These are phyloP conservation scores for Ensete ventricosum DNA, from an alignment of 176 grass and related monocot genomes.

Conservation along the genomic window DNA sequence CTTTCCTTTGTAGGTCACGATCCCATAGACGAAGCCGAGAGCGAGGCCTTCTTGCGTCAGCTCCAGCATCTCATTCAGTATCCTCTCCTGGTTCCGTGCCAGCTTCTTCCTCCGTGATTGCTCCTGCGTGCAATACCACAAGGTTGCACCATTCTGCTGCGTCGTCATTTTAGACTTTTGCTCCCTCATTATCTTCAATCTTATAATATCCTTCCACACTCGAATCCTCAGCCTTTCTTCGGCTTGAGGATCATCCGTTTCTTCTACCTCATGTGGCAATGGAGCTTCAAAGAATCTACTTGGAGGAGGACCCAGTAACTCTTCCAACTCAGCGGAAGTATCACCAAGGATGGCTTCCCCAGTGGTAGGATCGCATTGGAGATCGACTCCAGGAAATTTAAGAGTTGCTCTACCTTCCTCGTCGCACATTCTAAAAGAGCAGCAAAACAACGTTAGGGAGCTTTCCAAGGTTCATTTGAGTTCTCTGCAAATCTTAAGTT, in stretches of 20 bases:
- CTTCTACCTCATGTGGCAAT: not conserved
- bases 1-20: not conserved
- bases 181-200: not conserved
- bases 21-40: not conserved
- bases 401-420: no score
- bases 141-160: not conserved
- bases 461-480: no score
- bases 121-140: not conserved
- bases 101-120: not conserved
- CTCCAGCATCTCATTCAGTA: not conserved
- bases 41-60: not conserved
- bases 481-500: no score
- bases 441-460: no score
- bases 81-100: not conserved
- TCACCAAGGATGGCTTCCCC: not conserved
- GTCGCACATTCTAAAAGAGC: no score
- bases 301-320: not conserved
- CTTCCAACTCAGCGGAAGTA: not conserved
- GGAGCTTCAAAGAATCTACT: not conserved
- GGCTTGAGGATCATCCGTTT: not conserved
- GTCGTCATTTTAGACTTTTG: not conserved
- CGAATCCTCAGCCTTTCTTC: not conserved
- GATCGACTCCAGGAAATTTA: no score
- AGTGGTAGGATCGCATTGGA: no score
- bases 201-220: not conserved